Evolutionary conservation across 441 rosid genomes (phyloP).

Genomic region (Gossypium schwendimanii): DNA sequence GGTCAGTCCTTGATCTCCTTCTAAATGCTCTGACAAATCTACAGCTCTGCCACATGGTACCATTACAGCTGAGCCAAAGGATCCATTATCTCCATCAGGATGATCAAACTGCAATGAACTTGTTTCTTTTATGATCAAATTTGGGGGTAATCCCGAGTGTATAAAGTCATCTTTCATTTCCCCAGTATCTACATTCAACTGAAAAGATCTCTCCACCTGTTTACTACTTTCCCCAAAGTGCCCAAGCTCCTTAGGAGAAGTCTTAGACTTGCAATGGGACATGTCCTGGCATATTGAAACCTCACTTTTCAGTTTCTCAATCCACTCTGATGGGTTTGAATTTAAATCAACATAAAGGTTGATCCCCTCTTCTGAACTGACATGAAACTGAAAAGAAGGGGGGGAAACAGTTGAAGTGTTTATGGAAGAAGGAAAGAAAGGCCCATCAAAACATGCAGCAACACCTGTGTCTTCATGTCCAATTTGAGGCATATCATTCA

Average conservation of each 20-base stretch:
- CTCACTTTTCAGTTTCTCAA: slow-evolving; percentile 44
- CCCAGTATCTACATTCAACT: slow-evolving; percentile 20
- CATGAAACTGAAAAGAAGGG: slow-evolving; percentile 66
- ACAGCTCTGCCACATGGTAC: slow-evolving; percentile 18
- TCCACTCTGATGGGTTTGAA: slow-evolving; percentile 68
- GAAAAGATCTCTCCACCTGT: slow-evolving; percentile 28
- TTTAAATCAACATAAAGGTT: slow-evolving; percentile 72
- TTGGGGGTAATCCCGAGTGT: slow-evolving; percentile 25
- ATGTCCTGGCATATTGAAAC: slow-evolving; percentile 37
- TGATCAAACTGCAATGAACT: slow-evolving; percentile 19
- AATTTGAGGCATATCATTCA: slow-evolving; percentile 21
- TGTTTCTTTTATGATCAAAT: slow-evolving; percentile 25
- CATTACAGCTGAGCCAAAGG: slow-evolving; percentile 23
- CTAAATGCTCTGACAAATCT: slow-evolving; percentile 28
- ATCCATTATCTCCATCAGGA: slow-evolving; percentile 28
- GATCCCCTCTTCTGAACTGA: slow-evolving; percentile 60
- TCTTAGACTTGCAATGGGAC: slow-evolving; percentile 17
- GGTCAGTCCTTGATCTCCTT: slow-evolving; percentile 27
- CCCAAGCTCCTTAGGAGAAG: slow-evolving; percentile 37
- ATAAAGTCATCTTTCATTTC: slow-evolving; percentile 26
- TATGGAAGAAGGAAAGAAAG: slow-evolving; percentile 15
- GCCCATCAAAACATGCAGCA: slow-evolving; percentile 27
- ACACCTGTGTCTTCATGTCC: slow-evolving; percentile 21
- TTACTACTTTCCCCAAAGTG: slow-evolving; percentile 37
- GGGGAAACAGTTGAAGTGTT: slow-evolving; percentile 24